Evolutionary conservation across 208 protist species (phyloP).

Genomic region (Jaenimonas drosophilae): DNA sequence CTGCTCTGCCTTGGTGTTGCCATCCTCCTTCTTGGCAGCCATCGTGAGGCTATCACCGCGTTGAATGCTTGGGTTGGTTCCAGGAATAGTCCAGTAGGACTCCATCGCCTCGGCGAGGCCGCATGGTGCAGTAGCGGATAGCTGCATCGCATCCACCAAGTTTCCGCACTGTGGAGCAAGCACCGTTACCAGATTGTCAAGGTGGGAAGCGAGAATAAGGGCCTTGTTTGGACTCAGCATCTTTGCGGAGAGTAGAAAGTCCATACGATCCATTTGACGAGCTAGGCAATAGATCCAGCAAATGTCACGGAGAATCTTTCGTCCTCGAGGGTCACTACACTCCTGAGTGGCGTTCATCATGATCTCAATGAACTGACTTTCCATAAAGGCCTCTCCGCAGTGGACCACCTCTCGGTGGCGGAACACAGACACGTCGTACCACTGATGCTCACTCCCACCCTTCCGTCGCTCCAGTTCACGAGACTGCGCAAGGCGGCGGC

Average conservation of each 20-base stretch:
- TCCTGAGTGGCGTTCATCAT: conserved; percentile 76
- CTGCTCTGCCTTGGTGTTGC: conserved; percentile 58
- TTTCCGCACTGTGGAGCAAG: conserved; percentile 81
- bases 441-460: conserved; percentile 76
- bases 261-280: conserved; percentile 65
- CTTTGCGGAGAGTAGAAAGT: conserved; percentile 63
- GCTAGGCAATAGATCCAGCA: conserved; percentile 80
- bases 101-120: conserved; percentile 40
- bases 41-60: conserved; percentile 49
- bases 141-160: conserved; percentile 72
- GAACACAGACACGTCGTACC: conserved; percentile 88
- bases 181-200: conserved; percentile 84
- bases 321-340: conserved; percentile 65
- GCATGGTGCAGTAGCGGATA: conserved; percentile 46
- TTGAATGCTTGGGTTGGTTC: conserved; percentile 70
- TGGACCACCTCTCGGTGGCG: conserved; percentile 77
- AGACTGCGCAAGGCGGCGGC: conserved; percentile 61
- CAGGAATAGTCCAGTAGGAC: conserved; percentile 86
- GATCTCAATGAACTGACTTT: conserved; percentile 62
- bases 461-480: conserved; percentile 75
- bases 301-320: conserved; percentile 80
- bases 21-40: conserved; percentile 8
- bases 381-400: conserved; percentile 87
- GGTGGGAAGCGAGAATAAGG: conserved; percentile 39
- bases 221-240: conserved; percentile 65